Base-by-base conservation (phyloP, 306 rosid species). In the Castanea crenata region DNA sequence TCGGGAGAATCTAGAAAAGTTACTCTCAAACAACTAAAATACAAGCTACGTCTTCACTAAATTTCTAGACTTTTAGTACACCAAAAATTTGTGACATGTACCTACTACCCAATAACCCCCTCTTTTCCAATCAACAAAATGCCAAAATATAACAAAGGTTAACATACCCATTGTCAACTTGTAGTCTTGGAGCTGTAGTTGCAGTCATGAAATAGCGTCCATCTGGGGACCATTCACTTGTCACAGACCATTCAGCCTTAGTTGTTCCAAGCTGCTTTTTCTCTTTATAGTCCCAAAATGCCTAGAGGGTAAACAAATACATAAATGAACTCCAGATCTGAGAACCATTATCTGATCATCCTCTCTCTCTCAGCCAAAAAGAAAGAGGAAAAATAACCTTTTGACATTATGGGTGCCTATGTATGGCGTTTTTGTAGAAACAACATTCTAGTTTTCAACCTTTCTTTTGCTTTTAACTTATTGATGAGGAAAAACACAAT, bases 201-300 rank as follows among this genome's bases (percentile, higher is more conserved):
- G 97, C 97, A 46, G 99, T 94, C 99, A 94, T 91, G 90, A 94
- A 92, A 85, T 91, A 94, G 81, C 89, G 76, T 64, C 99, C 99
- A 86, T 92, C 93, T 1, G 99, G 89, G 74, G 99, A 94, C 97
- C 99, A 94, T 84, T 94, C 99, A 77, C 97, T 91, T 27, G 97
- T 86, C 79, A 94, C 97, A 46, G 99, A 94, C 87, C 92, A 91
- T 81, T 92, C 99, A 49, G 97, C 97, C 87, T 78, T 91, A 3
- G 94, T 92, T 82, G 89, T 18, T 75, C 75, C 89, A 76, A 94
- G 88, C 84, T 90, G 97, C 71, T 90, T 90, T 84, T 73, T 87
- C 79, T 89, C 97, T 21, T 15, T 15, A 23, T 92, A 89, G 83
- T 94, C 99, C 99, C 99, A 94, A 82, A 94, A 94, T 71, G 88